A percentile compares a stretch with the other conserved stretches of the same genome.
phyloP scores from a whole-genome alignment of 1,284 basidiomycete species.

The Papiliotrema terrestris region DNA sequence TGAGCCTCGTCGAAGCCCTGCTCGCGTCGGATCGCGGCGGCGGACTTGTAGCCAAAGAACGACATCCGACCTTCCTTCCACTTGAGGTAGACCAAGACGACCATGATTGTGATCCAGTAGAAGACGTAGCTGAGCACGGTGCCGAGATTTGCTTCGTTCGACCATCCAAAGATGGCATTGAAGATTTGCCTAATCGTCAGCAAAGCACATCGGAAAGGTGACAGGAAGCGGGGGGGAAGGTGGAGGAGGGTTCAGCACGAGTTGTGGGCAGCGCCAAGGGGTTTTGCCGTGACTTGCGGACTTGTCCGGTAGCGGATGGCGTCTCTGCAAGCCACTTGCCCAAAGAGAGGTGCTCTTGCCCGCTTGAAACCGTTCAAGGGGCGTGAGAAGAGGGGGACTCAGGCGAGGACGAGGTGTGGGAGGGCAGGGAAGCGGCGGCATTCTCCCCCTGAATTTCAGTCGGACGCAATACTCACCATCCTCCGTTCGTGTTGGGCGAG shows the following conservation, averaged over 20 bases:
- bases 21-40: not conserved
- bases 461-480: constrained; percentile 14
- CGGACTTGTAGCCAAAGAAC: constrained; percentile 35
- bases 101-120: constrained; percentile 73
- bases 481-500: constrained; percentile 44
- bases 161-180: constrained; percentile 51
- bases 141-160: constrained; percentile 57
- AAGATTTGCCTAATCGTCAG: constrained; percentile 48
- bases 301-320: not conserved
- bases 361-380: not conserved
- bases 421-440: too few relatives aligned
- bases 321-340: not conserved
- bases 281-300: not conserved
- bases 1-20: not conserved
- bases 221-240: not conserved
- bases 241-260: not conserved
- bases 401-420: too few relatives aligned
- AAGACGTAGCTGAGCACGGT: constrained; percentile 69
- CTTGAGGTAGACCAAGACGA: constrained; percentile 64
- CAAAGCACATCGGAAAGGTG: not conserved
- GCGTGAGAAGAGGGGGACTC: not conserved
- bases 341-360: too few relatives aligned
- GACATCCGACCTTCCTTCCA: constrained; percentile 54
- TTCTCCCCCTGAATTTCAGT: too few relatives aligned
- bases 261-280: not conserved